Evolutionary conservation across 1,284 basidiomycete genomes (phyloP), one percentile per base, ranked within the genome.

Genomic region (Puccinia coronata): DNA sequence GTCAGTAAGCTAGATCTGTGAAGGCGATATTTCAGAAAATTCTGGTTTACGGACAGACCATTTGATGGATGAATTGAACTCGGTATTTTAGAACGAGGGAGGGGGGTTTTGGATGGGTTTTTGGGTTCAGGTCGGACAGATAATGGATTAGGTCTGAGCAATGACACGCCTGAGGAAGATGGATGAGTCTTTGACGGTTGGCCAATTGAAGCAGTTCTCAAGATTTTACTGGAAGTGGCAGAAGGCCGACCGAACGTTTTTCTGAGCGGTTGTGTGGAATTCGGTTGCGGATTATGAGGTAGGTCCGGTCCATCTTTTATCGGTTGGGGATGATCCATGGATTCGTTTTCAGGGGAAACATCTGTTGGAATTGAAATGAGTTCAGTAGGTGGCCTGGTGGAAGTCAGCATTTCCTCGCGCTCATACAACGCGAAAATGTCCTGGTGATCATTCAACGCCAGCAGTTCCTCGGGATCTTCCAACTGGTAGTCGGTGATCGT

Each of bases 81-180:
- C 2, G 49, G 47, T 43, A 72, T 72, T 23, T 72, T 51, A 39
- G 70, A 18, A 55, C 14, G 70, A 55, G 70, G 28, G 23, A 28
- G 43, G n/a, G 16, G 25, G 8, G 9, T 23, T 8, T 47, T 70
- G 28, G 67, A 70, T 2, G 23, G 41, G 43, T 12, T 39, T 4
- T 28, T 70, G 28, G 25, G 31, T 9, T 72, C 55, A 6, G 70
- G 23, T 18, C 51, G 31, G 51, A 72, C 49, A 25, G 70, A 72
- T 31, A 72, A 28, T 55, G 70, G 47, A 43, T 72, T 72, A n/a
- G 43, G 8, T 49, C 16, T 63, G 12, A 23, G 36, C 9, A 20
- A 39, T 41, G 61, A 18, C 12, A 63, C 25, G 20, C 25, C 23
- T 23, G 61, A 63, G 34, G 61, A 41, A n/a, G 61, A 63, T n/a